Evolutionary conservation across 768 basidiomycete species (phyloP).

Genomic region (Pleurotus sapidus): DNA sequence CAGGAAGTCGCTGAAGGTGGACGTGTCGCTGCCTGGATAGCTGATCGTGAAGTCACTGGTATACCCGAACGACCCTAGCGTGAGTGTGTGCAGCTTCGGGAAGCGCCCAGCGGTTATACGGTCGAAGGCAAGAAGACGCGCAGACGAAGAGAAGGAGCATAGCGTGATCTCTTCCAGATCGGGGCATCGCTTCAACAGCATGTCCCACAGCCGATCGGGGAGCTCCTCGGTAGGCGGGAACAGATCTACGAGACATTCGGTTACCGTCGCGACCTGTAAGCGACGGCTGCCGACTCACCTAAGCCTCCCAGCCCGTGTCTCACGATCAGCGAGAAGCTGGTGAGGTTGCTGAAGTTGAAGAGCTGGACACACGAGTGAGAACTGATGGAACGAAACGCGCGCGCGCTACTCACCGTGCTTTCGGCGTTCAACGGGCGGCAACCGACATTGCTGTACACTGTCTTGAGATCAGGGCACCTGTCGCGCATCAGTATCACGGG

Average conservation of each 20-base stretch:
- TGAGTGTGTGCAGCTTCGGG: constrained; percentile 39
- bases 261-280: no score
- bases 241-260: constrained; percentile 21
- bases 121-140: constrained; percentile 41
- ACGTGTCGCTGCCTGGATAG: constrained; percentile 22
- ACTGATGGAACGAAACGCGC: neutral
- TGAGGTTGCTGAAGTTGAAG: constrained; percentile 40
- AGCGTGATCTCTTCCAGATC: constrained; percentile 47
- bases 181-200: constrained; percentile 43
- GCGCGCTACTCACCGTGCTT: constrained; percentile 7
- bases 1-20: constrained; percentile 33
- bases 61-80: constrained; percentile 50
- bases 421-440: neutral
- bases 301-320: constrained; percentile 36
- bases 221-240: constrained; percentile 38
- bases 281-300: no score
- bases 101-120: constrained; percentile 36
- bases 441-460: constrained; percentile 44
- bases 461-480: constrained; percentile 42
- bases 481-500: constrained; percentile 1
- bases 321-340: constrained; percentile 46
- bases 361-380: constrained; percentile 18
- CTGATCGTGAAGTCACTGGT: constrained; percentile 40
- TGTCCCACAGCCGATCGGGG: constrained; percentile 42
- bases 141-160: constrained; percentile 46